Conservation (phyloP, 805 yeast genomes). For the Yamadazyma akitaensis region DNA sequence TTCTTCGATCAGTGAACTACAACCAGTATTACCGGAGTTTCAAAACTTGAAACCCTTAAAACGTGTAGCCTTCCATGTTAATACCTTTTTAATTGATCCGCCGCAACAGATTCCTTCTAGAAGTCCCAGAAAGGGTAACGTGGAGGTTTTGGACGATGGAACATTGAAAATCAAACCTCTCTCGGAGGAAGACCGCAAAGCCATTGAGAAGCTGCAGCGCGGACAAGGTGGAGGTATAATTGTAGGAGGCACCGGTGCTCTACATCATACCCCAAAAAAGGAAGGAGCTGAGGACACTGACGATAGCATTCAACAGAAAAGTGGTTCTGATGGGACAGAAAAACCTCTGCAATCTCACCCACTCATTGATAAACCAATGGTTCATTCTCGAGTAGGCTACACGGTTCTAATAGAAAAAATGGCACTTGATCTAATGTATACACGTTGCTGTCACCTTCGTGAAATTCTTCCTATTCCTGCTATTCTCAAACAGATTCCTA, state of each 20-base stretch:
- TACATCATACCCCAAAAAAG: conserved; percentile 32
- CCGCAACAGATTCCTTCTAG: conserved; percentile 94
- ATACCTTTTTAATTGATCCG: conserved; percentile 41
- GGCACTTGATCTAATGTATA: conserved; percentile 73
- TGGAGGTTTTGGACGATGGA: conserved; percentile 53
- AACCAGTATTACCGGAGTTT: conserved; percentile 22
- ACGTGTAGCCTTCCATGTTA: conserved; percentile 42
- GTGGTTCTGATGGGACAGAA: background rate
- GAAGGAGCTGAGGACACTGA: conserved; percentile 2
- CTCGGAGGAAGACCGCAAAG: conserved; percentile 48
- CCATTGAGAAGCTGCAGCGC: conserved; percentile 38
- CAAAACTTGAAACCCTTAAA: conserved; percentile 34
- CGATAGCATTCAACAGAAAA: conserved; percentile 13
- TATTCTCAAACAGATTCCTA: conserved; percentile 62
- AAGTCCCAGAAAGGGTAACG: conserved; percentile 77
- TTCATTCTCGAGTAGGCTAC: conserved; percentile 21
- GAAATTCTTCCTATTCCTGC: conserved; percentile 93
- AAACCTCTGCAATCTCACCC: background rate
- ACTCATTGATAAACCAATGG: conserved; percentile 30
- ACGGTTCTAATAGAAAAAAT: conserved; percentile 37
- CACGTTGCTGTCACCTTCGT: conserved; percentile 88
- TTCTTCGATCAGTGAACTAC: conserved; percentile 3
- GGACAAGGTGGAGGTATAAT: conserved; percentile 64
- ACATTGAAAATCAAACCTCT: conserved; percentile 51
- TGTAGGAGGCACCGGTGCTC: conserved; percentile 74